Evolutionary conservation across 2,329 filamentous ascomycete species (phyloP).

Genomic region (Thielaviopsis euricoi): DNA sequence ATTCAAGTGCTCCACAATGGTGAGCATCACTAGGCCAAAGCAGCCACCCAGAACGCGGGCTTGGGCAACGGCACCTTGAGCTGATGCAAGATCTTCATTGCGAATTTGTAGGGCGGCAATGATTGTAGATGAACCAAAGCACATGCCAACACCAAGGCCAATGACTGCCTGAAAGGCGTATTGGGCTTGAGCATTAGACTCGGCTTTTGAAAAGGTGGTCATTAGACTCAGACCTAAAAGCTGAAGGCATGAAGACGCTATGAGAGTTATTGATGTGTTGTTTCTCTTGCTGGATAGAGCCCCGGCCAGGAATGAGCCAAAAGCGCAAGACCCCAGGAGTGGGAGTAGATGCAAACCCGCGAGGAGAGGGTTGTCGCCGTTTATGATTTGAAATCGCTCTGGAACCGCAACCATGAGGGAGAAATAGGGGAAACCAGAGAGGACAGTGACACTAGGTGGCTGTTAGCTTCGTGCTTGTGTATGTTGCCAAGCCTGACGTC

Average conservation of each 20-base stretch:
- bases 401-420: slow-evolving; percentile 41
- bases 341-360: slow-evolving; percentile 42
- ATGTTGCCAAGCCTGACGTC: neutral
- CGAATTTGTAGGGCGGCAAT: slow-evolving; percentile 34
- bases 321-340: slow-evolving; percentile 37
- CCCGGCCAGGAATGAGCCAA: slow-evolving; percentile 39
- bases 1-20: slow-evolving; percentile 37
- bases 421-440: slow-evolving; percentile 41
- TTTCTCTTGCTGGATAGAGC: slow-evolving; percentile 36
- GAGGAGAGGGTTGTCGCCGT: slow-evolving; percentile 32
- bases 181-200: slow-evolving; percentile 23
- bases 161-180: slow-evolving; percentile 41
- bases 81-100: slow-evolving; percentile 36
- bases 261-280: slow-evolving; percentile 33
- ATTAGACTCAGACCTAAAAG: slow-evolving; percentile 35
- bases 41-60: slow-evolving; percentile 42
- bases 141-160: slow-evolving; percentile 42
- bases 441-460: slow-evolving; percentile 31
- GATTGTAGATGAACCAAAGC: slow-evolving; percentile 39
- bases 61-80: slow-evolving; percentile 43
- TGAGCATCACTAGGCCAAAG: slow-evolving; percentile 40
- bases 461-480: neutral
- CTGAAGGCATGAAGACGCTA: slow-evolving; percentile 33
- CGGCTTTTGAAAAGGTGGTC: slow-evolving; percentile 23
- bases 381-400: slow-evolving; percentile 43